These are phyloP conservation scores for Leucocoprinus sp. DNA, from an alignment of 768 basidiomycete species.

Conservation along the genomic window DNA sequence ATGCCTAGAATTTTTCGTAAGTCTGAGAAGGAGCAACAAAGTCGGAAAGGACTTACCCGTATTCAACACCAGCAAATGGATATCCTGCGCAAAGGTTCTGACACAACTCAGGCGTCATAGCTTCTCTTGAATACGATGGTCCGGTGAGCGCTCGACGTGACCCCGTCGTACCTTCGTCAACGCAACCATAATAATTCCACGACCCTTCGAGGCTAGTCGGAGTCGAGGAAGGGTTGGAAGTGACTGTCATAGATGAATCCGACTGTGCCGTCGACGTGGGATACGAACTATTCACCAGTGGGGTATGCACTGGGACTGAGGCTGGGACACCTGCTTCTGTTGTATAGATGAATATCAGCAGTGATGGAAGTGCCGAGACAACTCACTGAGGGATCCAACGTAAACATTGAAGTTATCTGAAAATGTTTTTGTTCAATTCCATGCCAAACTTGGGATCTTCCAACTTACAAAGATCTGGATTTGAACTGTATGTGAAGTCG, in stretches of 20 bases:
- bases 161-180: constrained; percentile 21
- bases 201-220: not conserved
- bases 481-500: constrained; percentile 32
- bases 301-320: constrained; percentile 9
- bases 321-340: constrained; percentile 9
- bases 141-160: constrained; percentile 21
- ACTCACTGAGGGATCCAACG: constrained; percentile 40
- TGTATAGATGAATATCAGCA: not conserved
- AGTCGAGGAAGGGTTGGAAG: not conserved
- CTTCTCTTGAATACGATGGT: constrained; percentile 12
- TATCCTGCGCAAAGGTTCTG: constrained; percentile 19
- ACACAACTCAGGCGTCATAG: constrained; percentile 21
- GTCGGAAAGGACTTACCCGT: constrained; percentile 10
- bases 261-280: not conserved
- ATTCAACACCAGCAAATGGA: constrained; percentile 20
- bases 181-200: constrained; percentile 22
- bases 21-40: not conserved
- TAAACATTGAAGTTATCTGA: constrained; percentile 60
- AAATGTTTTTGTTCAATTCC: constrained; percentile 11
- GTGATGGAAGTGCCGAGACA: not conserved
- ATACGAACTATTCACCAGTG: not conserved
- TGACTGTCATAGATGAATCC: not conserved
- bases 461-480: constrained; percentile 31
- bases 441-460: not conserved
- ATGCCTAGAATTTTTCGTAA: not conserved